Evolutionary conservation across 768 basidiomycete genomes (phyloP).

Genomic region (Boletus rubescentipes): DNA sequence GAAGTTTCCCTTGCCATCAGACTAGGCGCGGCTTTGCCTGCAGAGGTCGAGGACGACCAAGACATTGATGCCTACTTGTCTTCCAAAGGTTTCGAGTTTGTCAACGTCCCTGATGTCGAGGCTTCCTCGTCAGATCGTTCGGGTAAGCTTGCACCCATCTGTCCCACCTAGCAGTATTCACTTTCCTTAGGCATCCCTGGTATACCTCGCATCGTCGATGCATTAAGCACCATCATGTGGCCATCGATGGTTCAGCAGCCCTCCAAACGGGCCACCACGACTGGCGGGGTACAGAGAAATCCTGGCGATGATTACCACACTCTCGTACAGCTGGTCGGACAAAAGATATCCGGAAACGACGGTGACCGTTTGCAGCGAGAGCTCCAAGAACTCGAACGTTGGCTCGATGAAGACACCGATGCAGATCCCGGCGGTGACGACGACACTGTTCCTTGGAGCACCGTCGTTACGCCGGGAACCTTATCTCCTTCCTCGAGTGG

Average conservation of each 20-base stretch:
- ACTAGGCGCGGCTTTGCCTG: conserved; percentile 30
- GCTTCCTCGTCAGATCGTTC: conserved; percentile 9
- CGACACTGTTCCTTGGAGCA: conserved; percentile 41
- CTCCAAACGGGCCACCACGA: neutral
- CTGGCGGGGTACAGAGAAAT: neutral
- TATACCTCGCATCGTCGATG: conserved; percentile 71
- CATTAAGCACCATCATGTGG: conserved; percentile 88
- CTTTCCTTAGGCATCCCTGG: conserved; percentile 44
- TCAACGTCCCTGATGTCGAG: conserved; percentile 41
- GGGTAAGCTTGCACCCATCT: conserved; percentile 11
- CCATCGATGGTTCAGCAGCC: conserved; percentile 57
- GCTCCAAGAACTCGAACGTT: conserved; percentile 58
- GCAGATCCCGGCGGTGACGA: conserved; percentile 17
- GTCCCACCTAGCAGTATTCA: neutral
- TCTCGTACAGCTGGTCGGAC: conserved; percentile 21
- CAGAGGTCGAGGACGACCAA: conserved; percentile 45
- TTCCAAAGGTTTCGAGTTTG: conserved; percentile 73
- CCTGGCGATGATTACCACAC: conserved; percentile 17
- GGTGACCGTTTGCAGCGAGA: conserved; percentile 45
- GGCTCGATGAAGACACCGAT: conserved; percentile 51
- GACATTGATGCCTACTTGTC: conserved; percentile 68
- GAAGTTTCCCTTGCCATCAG: conserved; percentile 75
- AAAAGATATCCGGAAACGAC: conserved; percentile 24
- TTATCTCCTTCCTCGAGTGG: conserved; percentile 26
- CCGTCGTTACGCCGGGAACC: conserved; percentile 31